phyloP scores from a whole-genome alignment of 1,139 yeast species.

The Blastobotrys arbuscula region DNA sequence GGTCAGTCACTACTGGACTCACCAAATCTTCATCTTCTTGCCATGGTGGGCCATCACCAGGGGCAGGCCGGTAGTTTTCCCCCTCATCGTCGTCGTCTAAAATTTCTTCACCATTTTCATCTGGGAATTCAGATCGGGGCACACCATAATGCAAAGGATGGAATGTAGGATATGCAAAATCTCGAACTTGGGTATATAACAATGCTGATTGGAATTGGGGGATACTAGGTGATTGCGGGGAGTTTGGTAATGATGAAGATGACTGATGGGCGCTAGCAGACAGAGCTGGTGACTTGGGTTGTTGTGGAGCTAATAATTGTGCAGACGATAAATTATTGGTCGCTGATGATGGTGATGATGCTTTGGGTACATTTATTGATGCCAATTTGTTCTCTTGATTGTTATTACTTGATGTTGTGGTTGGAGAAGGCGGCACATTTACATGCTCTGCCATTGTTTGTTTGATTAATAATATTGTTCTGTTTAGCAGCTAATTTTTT shows the following conservation, averaged over 20 bases:
- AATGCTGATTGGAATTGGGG: conserved; percentile 34
- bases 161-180: conserved; percentile 66
- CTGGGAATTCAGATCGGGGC: conserved; percentile 16
- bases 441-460: too few relatives aligned
- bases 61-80: conserved; percentile 11
- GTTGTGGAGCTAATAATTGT: too few relatives aligned
- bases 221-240: not conserved
- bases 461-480: too few relatives aligned
- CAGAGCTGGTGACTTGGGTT: not conserved
- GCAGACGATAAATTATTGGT: not conserved
- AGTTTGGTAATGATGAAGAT: not conserved
- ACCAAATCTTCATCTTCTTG: conserved; percentile 30
- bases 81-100: conserved; percentile 25
- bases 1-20: conserved; percentile 24
- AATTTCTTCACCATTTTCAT: conserved; percentile 12
- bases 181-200: conserved; percentile 49
- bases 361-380: not conserved
- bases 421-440: too few relatives aligned
- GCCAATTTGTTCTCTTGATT: too few relatives aligned
- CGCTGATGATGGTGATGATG: not conserved
- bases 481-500: too few relatives aligned
- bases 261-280: too few relatives aligned
- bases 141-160: conserved; percentile 66
- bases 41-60: conserved; percentile 33
- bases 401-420: too few relatives aligned